These are phyloP conservation scores for Didymella arachidicola DNA, from an alignment of 2,329 filamentous ascomycete species.

Conservation along the genomic window DNA sequence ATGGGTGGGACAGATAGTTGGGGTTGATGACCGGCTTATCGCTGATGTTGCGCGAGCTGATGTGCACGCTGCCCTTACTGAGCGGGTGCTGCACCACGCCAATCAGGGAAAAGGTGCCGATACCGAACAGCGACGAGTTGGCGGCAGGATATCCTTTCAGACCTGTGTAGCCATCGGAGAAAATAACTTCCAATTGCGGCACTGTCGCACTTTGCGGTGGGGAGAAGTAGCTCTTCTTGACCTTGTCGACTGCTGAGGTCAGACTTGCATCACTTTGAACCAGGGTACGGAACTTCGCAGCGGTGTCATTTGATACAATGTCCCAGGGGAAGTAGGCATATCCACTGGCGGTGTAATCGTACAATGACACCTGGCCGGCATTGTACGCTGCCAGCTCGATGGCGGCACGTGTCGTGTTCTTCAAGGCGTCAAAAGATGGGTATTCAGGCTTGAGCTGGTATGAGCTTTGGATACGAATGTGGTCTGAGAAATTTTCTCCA, in stretches of 20 bases:
- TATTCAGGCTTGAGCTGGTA: slow-evolving; percentile 36
- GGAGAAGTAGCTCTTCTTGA: slow-evolving; percentile 46
- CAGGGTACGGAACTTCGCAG: slow-evolving; percentile 41
- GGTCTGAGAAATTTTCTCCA: slow-evolving; percentile 46
- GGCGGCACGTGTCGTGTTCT: slow-evolving; percentile 45
- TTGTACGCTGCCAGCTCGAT: slow-evolving; percentile 52
- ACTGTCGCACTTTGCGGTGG: slow-evolving; percentile 41
- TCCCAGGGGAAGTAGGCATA: slow-evolving; percentile 56
- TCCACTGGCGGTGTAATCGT: slow-evolving; percentile 52
- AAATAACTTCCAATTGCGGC: slow-evolving; percentile 55
- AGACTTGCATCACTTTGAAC: slow-evolving; percentile 37
- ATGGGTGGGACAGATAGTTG: slow-evolving; percentile 39
- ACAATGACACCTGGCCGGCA: slow-evolving; percentile 44
- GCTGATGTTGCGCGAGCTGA: slow-evolving; percentile 32
- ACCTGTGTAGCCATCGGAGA: slow-evolving; percentile 58
- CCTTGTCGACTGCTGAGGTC: slow-evolving; percentile 26
- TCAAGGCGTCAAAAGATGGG: slow-evolving; percentile 35
- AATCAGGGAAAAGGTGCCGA: slow-evolving; percentile 46
- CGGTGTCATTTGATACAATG: slow-evolving; percentile 46
- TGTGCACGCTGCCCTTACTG: slow-evolving; percentile 40
- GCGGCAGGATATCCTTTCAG: slow-evolving; percentile 44
- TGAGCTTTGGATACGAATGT: slow-evolving; percentile 39
- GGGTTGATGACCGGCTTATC: slow-evolving; percentile 40
- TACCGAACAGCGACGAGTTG: slow-evolving; percentile 38
- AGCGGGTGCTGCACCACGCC: slow-evolving; percentile 48